Conservation (phyloP, 352 stramenopile genomes). For the Phytophthora fragariaefolia region DNA sequence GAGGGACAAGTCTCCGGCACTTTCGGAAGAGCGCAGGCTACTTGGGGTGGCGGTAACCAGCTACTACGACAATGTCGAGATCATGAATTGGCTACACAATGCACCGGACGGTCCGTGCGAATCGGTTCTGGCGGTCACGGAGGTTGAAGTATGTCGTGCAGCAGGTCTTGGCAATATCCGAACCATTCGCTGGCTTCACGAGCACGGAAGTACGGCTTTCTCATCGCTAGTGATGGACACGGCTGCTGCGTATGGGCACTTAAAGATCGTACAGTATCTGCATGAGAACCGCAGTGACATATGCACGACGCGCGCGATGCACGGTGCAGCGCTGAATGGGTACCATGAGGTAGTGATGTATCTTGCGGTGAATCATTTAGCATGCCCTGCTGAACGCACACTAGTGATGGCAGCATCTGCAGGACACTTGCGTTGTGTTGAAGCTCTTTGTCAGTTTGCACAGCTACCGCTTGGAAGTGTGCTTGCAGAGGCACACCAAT, state of each 20-base stretch:
- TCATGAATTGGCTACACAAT: slow-evolving; percentile 32
- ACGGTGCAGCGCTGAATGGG: slow-evolving; percentile 35
- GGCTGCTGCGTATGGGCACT: slow-evolving; percentile 34
- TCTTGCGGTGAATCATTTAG: slow-evolving; percentile 22
- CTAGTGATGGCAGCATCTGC: slow-evolving; percentile 23
- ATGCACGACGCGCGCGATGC: slow-evolving; percentile 34
- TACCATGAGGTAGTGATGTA: slow-evolving; percentile 33
- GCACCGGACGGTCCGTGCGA: slow-evolving; percentile 22
- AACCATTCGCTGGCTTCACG: slow-evolving; percentile 35
- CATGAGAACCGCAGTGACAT: slow-evolving; percentile 33
- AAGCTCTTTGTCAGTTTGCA: slow-evolving; percentile 20
- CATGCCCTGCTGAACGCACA: slow-evolving; percentile 22
- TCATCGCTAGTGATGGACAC: slow-evolving; percentile 38
- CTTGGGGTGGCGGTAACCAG: slow-evolving; percentile 29
- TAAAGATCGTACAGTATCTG: slow-evolving; percentile 32
- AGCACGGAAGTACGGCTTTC: slow-evolving; percentile 19
- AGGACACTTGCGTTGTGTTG: slow-evolving; percentile 30
- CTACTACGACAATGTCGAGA: slow-evolving; percentile 42
- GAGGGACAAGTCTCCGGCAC: slow-evolving; percentile 24
- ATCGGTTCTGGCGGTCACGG: slow-evolving; percentile 14
- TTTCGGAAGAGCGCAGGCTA: slow-evolving; percentile 13
- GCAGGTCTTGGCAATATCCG: slow-evolving; percentile 33
- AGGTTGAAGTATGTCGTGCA: slow-evolving; percentile 34
- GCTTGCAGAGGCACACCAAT: slow-evolving; percentile 18
- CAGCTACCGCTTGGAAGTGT: slow-evolving; percentile 19